These are phyloP conservation scores for Cystobasidiopsis lactophilus DNA, from an alignment of 768 basidiomycete species.

Conservation along the genomic window DNA sequence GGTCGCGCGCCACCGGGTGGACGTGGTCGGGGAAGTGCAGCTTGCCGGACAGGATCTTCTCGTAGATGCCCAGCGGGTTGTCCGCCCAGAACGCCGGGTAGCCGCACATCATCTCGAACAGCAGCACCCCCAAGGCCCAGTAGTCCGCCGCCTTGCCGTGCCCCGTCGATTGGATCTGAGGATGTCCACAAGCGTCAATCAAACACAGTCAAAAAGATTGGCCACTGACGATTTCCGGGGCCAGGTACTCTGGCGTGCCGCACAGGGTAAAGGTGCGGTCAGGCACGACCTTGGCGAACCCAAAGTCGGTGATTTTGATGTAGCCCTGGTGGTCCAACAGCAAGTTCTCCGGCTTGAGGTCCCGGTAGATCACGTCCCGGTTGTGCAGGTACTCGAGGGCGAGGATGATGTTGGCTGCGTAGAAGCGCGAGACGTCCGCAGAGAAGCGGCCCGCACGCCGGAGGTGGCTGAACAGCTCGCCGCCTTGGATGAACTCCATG, in stretches of 20 bases:
- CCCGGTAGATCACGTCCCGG: slow-evolving; percentile 92
- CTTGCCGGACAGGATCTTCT: slow-evolving; percentile 74
- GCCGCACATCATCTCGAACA: slow-evolving; percentile 96
- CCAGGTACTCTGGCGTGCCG: slow-evolving; percentile 86
- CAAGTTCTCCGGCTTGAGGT: slow-evolving; percentile 97
- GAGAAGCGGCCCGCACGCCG: slow-evolving; percentile 85
- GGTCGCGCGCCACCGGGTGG: slow-evolving; percentile 68
- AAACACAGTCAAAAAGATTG: not conserved
- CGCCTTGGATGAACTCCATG: slow-evolving; percentile 45
- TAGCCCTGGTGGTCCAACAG: slow-evolving; percentile 68
- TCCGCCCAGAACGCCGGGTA: slow-evolving; percentile 96
- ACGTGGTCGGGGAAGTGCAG: slow-evolving; percentile 79
- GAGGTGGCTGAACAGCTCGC: slow-evolving; percentile 90
- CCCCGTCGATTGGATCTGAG: slow-evolving; percentile 66
- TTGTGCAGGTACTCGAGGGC: slow-evolving; percentile 86
- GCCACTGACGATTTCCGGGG: slow-evolving; percentile 32
- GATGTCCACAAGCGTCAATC: not conserved
- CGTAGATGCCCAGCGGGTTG: slow-evolving; percentile 87
- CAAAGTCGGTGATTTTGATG: slow-evolving; percentile 87
- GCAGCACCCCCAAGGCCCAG: slow-evolving; percentile 96
- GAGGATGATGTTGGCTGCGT: slow-evolving; percentile 83
- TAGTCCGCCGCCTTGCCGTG: slow-evolving; percentile 97
- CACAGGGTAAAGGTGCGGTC: slow-evolving; percentile 97
- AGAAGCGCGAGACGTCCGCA: slow-evolving; percentile 93
- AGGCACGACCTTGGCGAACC: slow-evolving; percentile 74